phyloP scores from a whole-genome alignment of 208 protist species.

The Acanthamoeba comandoni region DNA sequence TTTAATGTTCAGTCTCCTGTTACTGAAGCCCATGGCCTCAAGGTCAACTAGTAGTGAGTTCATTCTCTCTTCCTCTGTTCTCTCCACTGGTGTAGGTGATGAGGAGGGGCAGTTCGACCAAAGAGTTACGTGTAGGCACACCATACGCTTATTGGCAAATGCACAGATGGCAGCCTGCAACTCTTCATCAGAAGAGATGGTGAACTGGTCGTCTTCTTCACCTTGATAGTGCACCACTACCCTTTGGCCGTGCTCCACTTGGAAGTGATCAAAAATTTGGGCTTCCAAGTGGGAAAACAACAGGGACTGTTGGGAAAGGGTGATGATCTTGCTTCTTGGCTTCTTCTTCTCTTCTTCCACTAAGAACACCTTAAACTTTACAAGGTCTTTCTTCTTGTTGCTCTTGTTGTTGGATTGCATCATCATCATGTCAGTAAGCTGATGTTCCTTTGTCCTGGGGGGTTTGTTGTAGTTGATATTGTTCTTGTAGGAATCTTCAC shows the following conservation, averaged over 20 bases:
- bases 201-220: constrained; percentile 58
- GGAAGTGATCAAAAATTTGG: background rate
- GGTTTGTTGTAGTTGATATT: background rate
- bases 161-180: constrained; percentile 1
- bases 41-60: too few species aligned
- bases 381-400: background rate
- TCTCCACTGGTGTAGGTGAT: too few species aligned
- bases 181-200: constrained; percentile 52
- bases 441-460: background rate
- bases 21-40: background rate
- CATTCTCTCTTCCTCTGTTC: too few species aligned
- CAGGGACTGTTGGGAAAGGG: background rate
- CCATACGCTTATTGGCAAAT: too few species aligned
- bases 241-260: background rate
- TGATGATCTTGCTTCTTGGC: background rate
- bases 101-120: too few species aligned
- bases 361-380: background rate
- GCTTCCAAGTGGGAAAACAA: background rate
- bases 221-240: constrained; percentile 19
- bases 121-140: too few species aligned
- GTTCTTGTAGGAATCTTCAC: background rate
- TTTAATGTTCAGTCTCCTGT: constrained; percentile 31
- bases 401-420: constrained; percentile 15
- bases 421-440: background rate
- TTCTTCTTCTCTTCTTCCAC: background rate